Evolutionary conservation across 345 rosid species (phyloP), one percentile per base, ranked within the genome.

Genomic region (Abelmoschus esculentus): DNA sequence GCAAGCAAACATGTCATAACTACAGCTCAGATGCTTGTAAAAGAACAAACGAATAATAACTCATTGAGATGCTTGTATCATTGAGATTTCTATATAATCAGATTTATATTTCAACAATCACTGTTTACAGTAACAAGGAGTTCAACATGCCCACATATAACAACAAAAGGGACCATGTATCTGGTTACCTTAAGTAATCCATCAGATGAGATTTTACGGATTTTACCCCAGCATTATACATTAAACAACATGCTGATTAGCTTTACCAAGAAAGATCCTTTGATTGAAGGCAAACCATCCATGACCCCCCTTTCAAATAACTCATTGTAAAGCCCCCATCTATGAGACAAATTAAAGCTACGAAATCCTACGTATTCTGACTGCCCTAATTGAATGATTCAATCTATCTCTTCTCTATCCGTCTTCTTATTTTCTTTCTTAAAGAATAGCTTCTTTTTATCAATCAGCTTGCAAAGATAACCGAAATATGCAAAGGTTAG

Each of bases 1-100:
- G 97, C 70, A 82, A 72, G 97, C 70, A 82, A 72, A 72, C 9
- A 61, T 66, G 15, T 6, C 60, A 60, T 3, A 55, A 15, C 42
- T 15, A 61, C 10, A 56, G 5, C 55, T 82, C 52, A 71, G 69
- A 63, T 29, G 47, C 13, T 14, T 18, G 38, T 52, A 34, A 58
- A 62, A 32, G 44, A 34, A 9, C 17, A 7, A 49, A 63, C 2
- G 52, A 47, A 52, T 56, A 61, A 57, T 44, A n/a, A n/a, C n/a
- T n/a, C n/a, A n/a, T n/a, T n/a, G n/a, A n/a, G n/a, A n/a, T n/a
- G n/a, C n/a, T n/a, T n/a, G n/a, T n/a, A 54, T 36, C 7, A 1
- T 69, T 62, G 54, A 55, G 13, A 69, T 36, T 69, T 55, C 18
- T 66, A 46, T 22, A 47, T 13, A 3, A 65, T 63, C 53, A 40